These are phyloP conservation scores for Fusarium sulawesiense DNA, from an alignment of 2,329 filamentous ascomycete genomes.

Conservation along the genomic window DNA sequence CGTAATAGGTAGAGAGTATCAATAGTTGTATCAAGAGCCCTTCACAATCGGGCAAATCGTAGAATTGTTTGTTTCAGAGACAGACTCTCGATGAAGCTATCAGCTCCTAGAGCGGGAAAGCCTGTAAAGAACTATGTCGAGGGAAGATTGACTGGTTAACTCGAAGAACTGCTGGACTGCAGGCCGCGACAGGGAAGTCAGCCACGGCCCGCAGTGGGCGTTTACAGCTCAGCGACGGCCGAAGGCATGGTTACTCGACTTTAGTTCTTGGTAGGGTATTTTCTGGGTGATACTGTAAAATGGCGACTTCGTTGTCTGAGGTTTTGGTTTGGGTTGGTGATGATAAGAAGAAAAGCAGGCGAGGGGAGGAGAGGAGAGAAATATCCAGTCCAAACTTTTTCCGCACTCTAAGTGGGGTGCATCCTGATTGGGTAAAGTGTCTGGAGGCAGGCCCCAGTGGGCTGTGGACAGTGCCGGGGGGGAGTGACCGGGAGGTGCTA, in stretches of 20 bases:
- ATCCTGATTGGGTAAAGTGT: conserved; percentile 36
- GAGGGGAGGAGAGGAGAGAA: conserved; percentile 43
- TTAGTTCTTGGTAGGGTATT: conserved; percentile 65
- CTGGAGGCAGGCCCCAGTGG: conserved; percentile 23
- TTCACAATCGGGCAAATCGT: conserved; percentile 47
- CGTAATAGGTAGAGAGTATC: conserved; percentile 7
- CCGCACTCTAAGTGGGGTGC: conserved; percentile 41
- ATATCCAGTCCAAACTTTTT: conserved; percentile 47
- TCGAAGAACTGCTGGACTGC: conserved; percentile 91
- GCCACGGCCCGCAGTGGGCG: conserved; percentile 78
- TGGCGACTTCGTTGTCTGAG: conserved; percentile 75
- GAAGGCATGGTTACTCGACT: conserved; percentile 77
- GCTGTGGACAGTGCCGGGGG: conserved; percentile 22
- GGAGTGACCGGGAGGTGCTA: conserved; percentile 17
- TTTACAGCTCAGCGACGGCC: conserved; percentile 93
- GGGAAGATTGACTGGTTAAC: conserved; percentile 64
- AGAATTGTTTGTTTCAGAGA: conserved; percentile 52
- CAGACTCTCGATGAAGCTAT: conserved; percentile 53
- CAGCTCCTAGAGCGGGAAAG: conserved; percentile 60
- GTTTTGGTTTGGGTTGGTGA: conserved; percentile 49
- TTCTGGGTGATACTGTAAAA: conserved; percentile 48
- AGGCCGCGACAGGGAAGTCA: conserved; percentile 63
- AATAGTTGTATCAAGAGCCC: conserved; percentile 40
- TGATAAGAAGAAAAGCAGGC: conserved; percentile 48
- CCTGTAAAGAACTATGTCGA: conserved; percentile 77